Conservation (phyloP, 2,329 filamentous ascomycete species). For the Venturia aucupariae region DNA sequence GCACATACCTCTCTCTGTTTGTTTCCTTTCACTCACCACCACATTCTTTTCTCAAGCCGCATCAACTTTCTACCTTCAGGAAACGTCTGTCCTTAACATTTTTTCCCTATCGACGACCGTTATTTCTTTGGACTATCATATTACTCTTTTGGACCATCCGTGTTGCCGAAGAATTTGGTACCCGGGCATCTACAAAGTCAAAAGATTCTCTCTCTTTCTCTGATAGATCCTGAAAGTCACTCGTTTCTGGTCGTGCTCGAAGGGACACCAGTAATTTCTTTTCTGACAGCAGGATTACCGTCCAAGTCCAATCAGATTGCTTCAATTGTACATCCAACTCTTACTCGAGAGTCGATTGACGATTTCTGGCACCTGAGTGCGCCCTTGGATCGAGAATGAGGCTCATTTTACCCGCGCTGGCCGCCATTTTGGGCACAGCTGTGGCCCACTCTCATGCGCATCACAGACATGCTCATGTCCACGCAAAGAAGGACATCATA, state of each 20-base stretch:
- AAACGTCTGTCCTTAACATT: neutral
- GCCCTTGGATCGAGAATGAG: neutral
- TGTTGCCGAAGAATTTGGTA: neutral
- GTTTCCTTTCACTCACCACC: neutral
- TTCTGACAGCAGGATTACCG: neutral
- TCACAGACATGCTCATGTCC: neutral
- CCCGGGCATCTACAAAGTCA: neutral
- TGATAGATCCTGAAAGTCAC: neutral
- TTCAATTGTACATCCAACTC: neutral
- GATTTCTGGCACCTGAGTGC: neutral
- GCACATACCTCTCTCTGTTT: neutral
- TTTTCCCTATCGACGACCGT: neutral
- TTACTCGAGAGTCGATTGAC: neutral
- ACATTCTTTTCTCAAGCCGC: neutral
- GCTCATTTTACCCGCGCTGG: neutral
- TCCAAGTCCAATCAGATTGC: neutral
- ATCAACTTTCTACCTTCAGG: neutral
- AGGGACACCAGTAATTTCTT: neutral
- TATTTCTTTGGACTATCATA: neutral
- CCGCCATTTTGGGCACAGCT: neutral
- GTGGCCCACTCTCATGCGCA: neutral
- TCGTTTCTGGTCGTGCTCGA: neutral
- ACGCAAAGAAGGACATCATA: slow-evolving; percentile 28
- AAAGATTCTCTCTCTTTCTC: neutral
- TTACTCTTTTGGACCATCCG: neutral